Evolutionary conservation across 495 filamentous ascomycete species (phyloP).

Genomic region (Elasticomyces elasticus): DNA sequence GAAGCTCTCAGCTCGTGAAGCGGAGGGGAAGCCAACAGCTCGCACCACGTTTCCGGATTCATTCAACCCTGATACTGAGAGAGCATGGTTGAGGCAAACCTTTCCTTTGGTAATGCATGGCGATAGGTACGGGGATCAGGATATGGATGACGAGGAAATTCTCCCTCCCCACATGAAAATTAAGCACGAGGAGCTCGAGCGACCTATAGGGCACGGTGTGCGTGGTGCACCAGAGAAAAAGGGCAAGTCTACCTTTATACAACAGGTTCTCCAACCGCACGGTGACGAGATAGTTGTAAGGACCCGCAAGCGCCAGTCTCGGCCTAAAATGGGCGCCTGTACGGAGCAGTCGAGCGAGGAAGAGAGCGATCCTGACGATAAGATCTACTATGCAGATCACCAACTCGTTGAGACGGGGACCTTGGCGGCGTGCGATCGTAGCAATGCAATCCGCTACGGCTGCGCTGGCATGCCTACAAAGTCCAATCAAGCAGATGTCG

Average conservation of each 20-base stretch:
- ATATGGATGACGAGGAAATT: slow-evolving; percentile 2
- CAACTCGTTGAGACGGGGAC: too few species aligned
- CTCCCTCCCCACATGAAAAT: not conserved
- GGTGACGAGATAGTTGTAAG: too few species aligned
- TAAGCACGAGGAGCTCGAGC: not conserved
- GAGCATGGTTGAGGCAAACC: not conserved
- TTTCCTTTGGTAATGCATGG: not conserved
- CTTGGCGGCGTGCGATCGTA: not conserved
- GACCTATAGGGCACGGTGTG: too few species aligned
- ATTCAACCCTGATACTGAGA: not conserved
- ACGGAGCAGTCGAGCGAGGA: too few species aligned
- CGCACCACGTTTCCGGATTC: not conserved
- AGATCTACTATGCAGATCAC: too few species aligned
- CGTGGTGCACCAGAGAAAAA: too few species aligned
- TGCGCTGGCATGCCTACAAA: not conserved
- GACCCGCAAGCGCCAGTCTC: too few species aligned
- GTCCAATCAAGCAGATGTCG: too few species aligned
- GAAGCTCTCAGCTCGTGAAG: not conserved
- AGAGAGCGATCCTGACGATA: too few species aligned
- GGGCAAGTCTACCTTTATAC: too few species aligned
- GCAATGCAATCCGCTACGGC: not conserved
- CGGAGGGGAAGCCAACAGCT: not conserved
- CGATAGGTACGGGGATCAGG: not conserved
- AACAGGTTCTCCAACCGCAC: too few species aligned
- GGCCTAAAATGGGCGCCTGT: too few species aligned